Evolutionary conservation across 75 land plant species (phyloP).

Genomic region (Azolla pinnata): DNA sequence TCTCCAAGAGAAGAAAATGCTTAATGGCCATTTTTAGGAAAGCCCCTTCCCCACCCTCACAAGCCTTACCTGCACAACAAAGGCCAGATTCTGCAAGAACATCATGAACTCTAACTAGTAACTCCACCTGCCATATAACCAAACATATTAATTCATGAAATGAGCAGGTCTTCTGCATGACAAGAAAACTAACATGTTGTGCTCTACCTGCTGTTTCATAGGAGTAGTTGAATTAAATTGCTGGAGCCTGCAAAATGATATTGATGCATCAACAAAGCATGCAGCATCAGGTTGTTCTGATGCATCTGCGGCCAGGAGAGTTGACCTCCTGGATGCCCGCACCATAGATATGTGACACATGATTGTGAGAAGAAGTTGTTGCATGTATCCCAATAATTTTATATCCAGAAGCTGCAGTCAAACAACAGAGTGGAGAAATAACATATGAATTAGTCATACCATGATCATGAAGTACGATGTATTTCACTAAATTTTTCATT

Average conservation of each 20-base stretch:
- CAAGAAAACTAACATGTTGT: too few species aligned
- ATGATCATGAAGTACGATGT: too few species aligned
- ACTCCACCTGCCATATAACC: constrained; percentile 42
- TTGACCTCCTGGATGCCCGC: constrained; percentile 30
- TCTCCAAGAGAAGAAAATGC: constrained; percentile 71
- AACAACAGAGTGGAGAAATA: too few species aligned
- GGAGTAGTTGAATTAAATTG: constrained; percentile 44
- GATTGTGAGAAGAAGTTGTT: constrained; percentile 51
- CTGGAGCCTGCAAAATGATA: constrained; percentile 86
- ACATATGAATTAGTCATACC: too few species aligned
- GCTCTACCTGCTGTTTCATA: constrained; percentile 67
- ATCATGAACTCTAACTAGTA: constrained; percentile 77
- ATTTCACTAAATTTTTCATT: too few species aligned
- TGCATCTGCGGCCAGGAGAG: constrained; percentile 20
- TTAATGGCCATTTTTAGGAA: constrained; percentile 91
- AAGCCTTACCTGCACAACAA: constrained; percentile 75
- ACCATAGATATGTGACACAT: constrained; percentile 45
- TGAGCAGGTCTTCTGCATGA: too few species aligned
- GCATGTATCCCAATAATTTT: constrained; percentile 42
- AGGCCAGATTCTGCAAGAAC: constrained; percentile 90
- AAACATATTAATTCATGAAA: too few species aligned
- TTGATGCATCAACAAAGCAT: constrained; percentile 70
- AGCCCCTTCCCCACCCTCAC: constrained; percentile 76
- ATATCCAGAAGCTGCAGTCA: constrained; percentile 8
- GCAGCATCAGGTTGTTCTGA: constrained; percentile 33